phyloP scores from a whole-genome alignment of 202 grass and related monocot species.

The Saccharum hybrid region DNA sequence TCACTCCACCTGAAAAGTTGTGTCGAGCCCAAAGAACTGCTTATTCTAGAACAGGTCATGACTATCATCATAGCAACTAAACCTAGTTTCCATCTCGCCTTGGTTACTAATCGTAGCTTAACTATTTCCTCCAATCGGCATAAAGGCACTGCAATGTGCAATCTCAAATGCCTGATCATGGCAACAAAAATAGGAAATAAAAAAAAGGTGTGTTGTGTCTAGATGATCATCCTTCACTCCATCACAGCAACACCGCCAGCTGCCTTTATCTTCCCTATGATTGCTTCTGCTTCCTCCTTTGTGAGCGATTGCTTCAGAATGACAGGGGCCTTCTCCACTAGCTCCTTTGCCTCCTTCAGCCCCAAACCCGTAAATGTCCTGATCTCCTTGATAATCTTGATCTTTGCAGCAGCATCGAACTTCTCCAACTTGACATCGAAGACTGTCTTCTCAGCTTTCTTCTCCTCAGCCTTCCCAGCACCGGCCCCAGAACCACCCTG shows the following conservation, averaged over 20 bases:
- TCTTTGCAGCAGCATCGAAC: conserved; percentile 88
- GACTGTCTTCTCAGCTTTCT: conserved; percentile 90
- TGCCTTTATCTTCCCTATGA: conserved; percentile 84
- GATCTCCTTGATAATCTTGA: conserved; percentile 99
- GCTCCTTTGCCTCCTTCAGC: conserved; percentile 88
- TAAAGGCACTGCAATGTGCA: too few species aligned
- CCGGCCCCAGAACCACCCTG: conserved; percentile 49
- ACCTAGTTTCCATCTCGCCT: too few species aligned
- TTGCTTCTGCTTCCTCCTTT: conserved; percentile 90
- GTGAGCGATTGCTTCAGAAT: conserved; percentile 91
- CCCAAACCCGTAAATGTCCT: conserved; percentile 87
- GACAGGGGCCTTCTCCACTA: conserved; percentile 88
- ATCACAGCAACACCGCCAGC: conserved; percentile 88
- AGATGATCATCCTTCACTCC: conserved; percentile 57
- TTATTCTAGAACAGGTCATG: too few species aligned
- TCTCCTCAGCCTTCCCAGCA: conserved; percentile 64
- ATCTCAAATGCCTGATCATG: too few species aligned
- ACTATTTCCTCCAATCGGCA: too few species aligned
- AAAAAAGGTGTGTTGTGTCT: too few species aligned
- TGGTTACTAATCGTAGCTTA: too few species aligned
- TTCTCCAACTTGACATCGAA: conserved; percentile 98
- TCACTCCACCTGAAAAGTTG: too few species aligned
- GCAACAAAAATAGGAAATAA: too few species aligned
- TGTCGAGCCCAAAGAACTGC: too few species aligned
- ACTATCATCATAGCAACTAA: too few species aligned